Evolutionary conservation across 495 filamentous ascomycete species (phyloP), one percentile per base, ranked within the genome.

Genomic region (Aspergillus diversus): DNA sequence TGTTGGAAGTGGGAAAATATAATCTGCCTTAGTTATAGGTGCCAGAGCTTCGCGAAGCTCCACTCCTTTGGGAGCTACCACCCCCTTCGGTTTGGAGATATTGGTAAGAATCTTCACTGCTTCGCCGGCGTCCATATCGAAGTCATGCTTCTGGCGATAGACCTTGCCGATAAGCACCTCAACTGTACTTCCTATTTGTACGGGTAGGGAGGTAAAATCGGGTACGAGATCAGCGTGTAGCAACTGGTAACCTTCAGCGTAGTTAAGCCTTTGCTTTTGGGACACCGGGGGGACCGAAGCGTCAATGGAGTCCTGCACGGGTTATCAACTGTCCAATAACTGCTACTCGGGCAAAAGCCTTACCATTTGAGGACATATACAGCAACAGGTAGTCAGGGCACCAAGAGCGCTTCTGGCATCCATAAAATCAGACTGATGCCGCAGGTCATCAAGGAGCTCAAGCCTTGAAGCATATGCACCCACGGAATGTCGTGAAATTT

Each of bases 201-300:
- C 72, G 35, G 66, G 77, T 16, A 76, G 59, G 1, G 72, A 69
- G 5, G 78, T 74, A 66, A 82, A 77, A 55, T 86, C 77, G 3
- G 74, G 68, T 13, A 60, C 57, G 42, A 74, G 34, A 17, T 72
- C 69, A 5, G 85, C 83, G 66, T 90, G 81, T 15, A 96, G 71
- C 3, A 93, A 68, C 12, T 75, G 80, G 52, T 84, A 75, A 7
- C 86, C 88, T 50, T 90, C 81, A 37, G 86, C 78, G 61, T 84
- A 92, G 71, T 92, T 90, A 5, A 83, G 77, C 43, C 79, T 83
- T 8, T 81, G 75, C 66, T 87, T 90, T 9, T 85, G 79, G 0
- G 84, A 74, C 8, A 89, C 74, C 12, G 80, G 75, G 5, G 90
- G 88, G 17, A 83, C 71, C 43, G 86, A 87, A 9, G 84, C 73